Base-by-base conservation (phyloP, 78 protist genomes). In the Tieghemostelium lacteum region DNA sequence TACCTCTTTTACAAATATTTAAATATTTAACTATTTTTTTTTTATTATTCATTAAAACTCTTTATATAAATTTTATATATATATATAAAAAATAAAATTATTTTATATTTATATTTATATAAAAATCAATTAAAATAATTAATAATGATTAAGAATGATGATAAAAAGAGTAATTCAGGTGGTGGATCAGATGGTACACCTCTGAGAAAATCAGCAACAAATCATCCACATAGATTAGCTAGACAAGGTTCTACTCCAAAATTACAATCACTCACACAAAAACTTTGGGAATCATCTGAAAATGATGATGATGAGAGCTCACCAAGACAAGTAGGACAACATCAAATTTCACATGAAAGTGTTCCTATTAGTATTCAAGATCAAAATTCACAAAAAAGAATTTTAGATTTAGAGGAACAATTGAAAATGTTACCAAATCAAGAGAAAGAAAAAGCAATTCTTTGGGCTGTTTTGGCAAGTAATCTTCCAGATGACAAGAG, bases 391-490 rank as follows among this genome's bases (percentile, higher is more conserved):
- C 28, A 28, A 26, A 61, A 61, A 61, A 20, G 12, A 8, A 61
- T 61, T 61, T 4, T 39, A 16, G 73, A 36, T n/a, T 55, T 22
- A 55, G 22, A 55, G 60, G 60, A 22, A 55, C 31, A 33, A 52
- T 71, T 71, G 14, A 71, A 71, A 71, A 24, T 24, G 45, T 37
- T 26, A 29, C 26, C 19, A 52, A 80, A 74, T 14, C 62, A 87
- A 58, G 95, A 77, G 24, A 74, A 92, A 70, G 75, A 64, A 12
- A 52, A 19, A 31, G 73, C 75, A 0, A 22, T 92, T 22, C n/a
- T 92, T 0, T 92, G 95, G 95, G 91, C 95, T 24, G 54, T 70
- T n/a, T 45, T 74, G 28, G 95, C 95, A 12, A 33, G 74, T 0
- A 67, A 83, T 50, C 29, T 92, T 8, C 95, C 85, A 26, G 80